Percentiles rank a stretch among this genome's conserved stretches.
phyloP scores from a whole-genome alignment of 1,139 yeast species.

The Yamadazyma aaseri region DNA sequence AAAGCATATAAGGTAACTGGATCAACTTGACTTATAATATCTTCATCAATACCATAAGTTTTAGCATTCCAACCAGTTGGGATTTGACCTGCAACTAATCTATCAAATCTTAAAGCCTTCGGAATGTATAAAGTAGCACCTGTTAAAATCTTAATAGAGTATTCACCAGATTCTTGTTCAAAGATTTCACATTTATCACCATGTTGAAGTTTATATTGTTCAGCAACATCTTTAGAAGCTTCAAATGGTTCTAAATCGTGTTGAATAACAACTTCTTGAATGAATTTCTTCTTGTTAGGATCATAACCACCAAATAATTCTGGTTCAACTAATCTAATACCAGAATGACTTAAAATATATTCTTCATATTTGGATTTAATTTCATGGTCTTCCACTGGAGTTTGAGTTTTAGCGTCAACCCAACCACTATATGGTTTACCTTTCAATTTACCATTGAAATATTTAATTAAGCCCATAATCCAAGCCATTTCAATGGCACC shows the following conservation, averaged over 20 bases:
- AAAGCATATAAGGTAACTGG: constrained; percentile 90
- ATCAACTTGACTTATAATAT: constrained; percentile 90
- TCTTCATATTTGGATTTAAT: constrained; percentile 89
- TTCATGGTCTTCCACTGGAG: constrained; percentile 93
- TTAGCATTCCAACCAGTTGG: constrained; percentile 98
- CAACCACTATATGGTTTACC: constrained; percentile 90
- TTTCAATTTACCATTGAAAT: constrained; percentile 89
- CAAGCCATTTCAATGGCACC: constrained; percentile 99
- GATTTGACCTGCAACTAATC: constrained; percentile 97
- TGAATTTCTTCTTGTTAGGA: constrained; percentile 87
- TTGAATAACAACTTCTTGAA: constrained; percentile 94
- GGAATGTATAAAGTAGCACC: constrained; percentile 93
- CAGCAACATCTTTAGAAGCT: constrained; percentile 88
- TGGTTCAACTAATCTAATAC: constrained; percentile 95
- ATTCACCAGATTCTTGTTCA: constrained; percentile 89
- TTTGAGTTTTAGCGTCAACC: constrained; percentile 92
- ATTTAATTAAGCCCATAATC: constrained; percentile 97
- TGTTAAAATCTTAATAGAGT: constrained; percentile 82
- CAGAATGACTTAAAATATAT: constrained; percentile 85
- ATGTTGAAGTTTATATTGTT: constrained; percentile 89
- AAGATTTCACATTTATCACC: constrained; percentile 93
- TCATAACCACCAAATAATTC: constrained; percentile 92
- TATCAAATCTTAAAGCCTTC: constrained; percentile 92
- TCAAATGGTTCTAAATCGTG: constrained; percentile 96
- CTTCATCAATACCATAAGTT: constrained; percentile 92